phyloP scores from a whole-genome alignment of 2,329 filamentous ascomycete genomes.

The Aspergillus alliaceus region DNA sequence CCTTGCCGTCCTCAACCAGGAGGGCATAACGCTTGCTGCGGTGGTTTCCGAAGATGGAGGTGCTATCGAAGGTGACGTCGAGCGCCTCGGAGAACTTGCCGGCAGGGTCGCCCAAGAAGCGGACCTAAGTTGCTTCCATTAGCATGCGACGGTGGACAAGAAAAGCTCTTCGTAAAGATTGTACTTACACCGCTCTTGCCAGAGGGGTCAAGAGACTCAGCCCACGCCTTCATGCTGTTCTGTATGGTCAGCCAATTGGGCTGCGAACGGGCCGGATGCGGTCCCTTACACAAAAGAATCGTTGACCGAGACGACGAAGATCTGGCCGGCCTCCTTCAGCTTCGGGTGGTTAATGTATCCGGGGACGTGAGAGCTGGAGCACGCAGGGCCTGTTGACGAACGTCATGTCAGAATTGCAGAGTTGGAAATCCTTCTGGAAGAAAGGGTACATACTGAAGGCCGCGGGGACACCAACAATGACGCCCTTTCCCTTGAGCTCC shows the following conservation, averaged over 20 bases:
- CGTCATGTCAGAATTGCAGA: not conserved
- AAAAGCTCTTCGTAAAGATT: constrained; percentile 17
- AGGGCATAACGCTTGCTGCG: constrained; percentile 88
- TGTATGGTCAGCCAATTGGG: not conserved
- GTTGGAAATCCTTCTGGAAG: not conserved
- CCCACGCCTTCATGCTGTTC: constrained; percentile 85
- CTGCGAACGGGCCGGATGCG: not conserved
- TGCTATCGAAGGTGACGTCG: constrained; percentile 78
- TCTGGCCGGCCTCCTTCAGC: constrained; percentile 75
- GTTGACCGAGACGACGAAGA: constrained; percentile 91
- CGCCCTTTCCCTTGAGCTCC: constrained; percentile 72
- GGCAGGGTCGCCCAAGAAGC: constrained; percentile 81
- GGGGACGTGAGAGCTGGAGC: constrained; percentile 73
- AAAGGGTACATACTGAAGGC: constrained; percentile 61
- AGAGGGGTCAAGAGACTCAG: constrained; percentile 70
- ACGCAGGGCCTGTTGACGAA: constrained; percentile 53
- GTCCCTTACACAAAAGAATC: constrained; percentile 83
- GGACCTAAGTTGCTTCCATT: constrained; percentile 59
- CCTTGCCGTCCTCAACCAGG: constrained; percentile 79
- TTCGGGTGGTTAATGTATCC: constrained; percentile 79
- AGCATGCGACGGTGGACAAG: not conserved
- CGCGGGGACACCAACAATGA: constrained; percentile 83
- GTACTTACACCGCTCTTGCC: constrained; percentile 70
- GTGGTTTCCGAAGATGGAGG: constrained; percentile 75
- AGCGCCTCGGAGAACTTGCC: constrained; percentile 79